phyloP scores from a whole-genome alignment of 2,329 filamentous ascomycete species.

The Pseudohalonectria lignicola region DNA sequence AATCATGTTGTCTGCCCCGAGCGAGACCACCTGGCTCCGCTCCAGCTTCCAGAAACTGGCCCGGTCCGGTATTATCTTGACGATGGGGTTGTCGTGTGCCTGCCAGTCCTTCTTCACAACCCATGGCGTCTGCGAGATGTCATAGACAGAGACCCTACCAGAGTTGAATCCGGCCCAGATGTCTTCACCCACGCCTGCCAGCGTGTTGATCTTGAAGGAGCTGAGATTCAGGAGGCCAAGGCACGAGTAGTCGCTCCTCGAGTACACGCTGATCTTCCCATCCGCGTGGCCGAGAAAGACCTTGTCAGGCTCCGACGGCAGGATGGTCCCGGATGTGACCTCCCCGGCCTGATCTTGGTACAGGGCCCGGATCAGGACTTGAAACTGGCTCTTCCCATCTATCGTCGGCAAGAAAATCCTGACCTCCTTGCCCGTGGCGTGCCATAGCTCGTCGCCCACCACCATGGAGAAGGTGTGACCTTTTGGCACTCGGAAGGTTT shows the following conservation, averaged over 20 bases:
- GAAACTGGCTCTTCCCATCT: slow-evolving; percentile 59
- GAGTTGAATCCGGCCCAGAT: slow-evolving; percentile 95
- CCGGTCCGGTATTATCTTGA: slow-evolving; percentile 65
- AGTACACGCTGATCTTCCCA: slow-evolving; percentile 92
- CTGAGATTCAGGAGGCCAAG: slow-evolving; percentile 77
- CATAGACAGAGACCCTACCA: slow-evolving; percentile 88
- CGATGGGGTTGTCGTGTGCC: slow-evolving; percentile 74
- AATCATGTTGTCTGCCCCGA: slow-evolving; percentile 79
- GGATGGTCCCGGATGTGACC: slow-evolving; percentile 70
- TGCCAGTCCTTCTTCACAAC: slow-evolving; percentile 88
- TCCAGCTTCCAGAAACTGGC: slow-evolving; percentile 80
- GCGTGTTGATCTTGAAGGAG: slow-evolving; percentile 86
- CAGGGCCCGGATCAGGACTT: slow-evolving; percentile 62
- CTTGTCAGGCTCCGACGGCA: slow-evolving; percentile 63
- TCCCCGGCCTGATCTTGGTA: slow-evolving; percentile 67
- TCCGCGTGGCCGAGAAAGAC: slow-evolving; percentile 89
- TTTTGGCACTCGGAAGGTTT: slow-evolving; percentile 66
- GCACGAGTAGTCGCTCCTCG: slow-evolving; percentile 63
- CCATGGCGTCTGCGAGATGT: slow-evolving; percentile 76
- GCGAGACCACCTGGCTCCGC: slow-evolving; percentile 70
- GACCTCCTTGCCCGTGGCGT: slow-evolving; percentile 78
- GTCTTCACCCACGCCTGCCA: slow-evolving; percentile 69
- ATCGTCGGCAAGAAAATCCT: slow-evolving; percentile 68
- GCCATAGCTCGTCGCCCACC: slow-evolving; percentile 76
- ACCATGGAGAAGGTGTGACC: slow-evolving; percentile 84